Percentiles rank a stretch among this genome's conserved stretches.
These are phyloP conservation scores for Penicillium sp. DNA, from an alignment of 2,329 filamentous ascomycete genomes.

Conservation along the genomic window DNA sequence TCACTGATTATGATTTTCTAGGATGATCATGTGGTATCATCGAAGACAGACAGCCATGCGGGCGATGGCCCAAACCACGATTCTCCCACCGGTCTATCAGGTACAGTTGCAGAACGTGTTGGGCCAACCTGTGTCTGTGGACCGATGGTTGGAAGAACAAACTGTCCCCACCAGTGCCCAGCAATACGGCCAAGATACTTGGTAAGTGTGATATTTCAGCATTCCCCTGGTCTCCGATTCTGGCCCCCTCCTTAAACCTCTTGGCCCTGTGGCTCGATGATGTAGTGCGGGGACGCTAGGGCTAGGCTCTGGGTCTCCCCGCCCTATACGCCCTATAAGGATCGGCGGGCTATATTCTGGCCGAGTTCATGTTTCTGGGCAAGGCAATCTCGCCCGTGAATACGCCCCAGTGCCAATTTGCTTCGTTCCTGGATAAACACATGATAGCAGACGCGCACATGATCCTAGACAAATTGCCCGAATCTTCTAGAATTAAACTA, in stretches of 20 bases:
- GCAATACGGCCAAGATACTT: conserved; percentile 27
- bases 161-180: conserved; percentile 15
- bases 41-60: conserved; percentile 17
- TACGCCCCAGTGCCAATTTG: not conserved
- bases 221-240: not conserved
- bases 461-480: not conserved
- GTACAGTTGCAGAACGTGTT: conserved; percentile 12
- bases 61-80: conserved; percentile 1
- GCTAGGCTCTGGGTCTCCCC: conserved; percentile 3
- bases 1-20: conserved; percentile 7
- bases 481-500: conserved; percentile 11
- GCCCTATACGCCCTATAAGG: conserved; percentile 8
- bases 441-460: not conserved
- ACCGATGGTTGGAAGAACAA: conserved; percentile 31
- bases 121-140: conserved; percentile 19
- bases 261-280: conserved; percentile 17
- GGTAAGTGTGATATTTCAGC: conserved; percentile 22
- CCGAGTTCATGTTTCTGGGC: conserved; percentile 2
- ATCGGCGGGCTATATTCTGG: not conserved
- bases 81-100: conserved; percentile 11
- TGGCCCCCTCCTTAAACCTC: not conserved
- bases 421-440: not conserved
- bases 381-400: not conserved
- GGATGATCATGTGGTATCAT: conserved; percentile 26
- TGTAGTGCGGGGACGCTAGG: conserved; percentile 8